A percentile compares a stretch with the other conserved stretches of the same genome.
phyloP scores from a whole-genome alignment of 2,329 filamentous ascomycete species.

The Penicillium sp. region DNA sequence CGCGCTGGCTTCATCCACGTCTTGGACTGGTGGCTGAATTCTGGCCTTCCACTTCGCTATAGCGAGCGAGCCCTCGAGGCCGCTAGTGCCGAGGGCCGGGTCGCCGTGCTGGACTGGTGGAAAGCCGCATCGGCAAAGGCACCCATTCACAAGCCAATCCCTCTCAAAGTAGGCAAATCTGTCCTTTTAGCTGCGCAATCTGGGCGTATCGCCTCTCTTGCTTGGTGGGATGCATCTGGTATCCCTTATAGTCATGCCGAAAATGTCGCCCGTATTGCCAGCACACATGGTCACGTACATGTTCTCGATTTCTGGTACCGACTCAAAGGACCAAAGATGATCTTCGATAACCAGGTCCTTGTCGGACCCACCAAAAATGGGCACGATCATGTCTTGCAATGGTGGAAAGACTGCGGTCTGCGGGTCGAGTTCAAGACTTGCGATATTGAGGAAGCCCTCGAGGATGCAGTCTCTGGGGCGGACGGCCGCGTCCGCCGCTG shows the following conservation, averaged over 20 bases:
- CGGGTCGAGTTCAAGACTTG: slow-evolving; percentile 91
- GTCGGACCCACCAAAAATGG: slow-evolving; percentile 87
- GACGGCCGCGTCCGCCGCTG: slow-evolving; percentile 76
- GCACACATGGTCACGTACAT: slow-evolving; percentile 79
- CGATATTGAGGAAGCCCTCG: slow-evolving; percentile 91
- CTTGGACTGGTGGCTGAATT: slow-evolving; percentile 89
- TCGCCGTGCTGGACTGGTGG: slow-evolving; percentile 94
- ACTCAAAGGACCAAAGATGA: slow-evolving; percentile 73
- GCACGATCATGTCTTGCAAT: slow-evolving; percentile 81
- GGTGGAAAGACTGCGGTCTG: slow-evolving; percentile 78
- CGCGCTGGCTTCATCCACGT: slow-evolving; percentile 82
- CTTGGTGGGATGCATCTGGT: slow-evolving; percentile 85
- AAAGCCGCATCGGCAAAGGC: slow-evolving; percentile 68
- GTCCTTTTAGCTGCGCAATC: slow-evolving; percentile 83
- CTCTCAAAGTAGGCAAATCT: slow-evolving; percentile 79
- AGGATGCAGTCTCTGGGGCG: slow-evolving; percentile 75
- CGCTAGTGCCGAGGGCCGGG: slow-evolving; percentile 79
- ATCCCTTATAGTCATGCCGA: slow-evolving; percentile 81
- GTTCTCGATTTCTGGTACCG: slow-evolving; percentile 83
- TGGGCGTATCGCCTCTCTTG: slow-evolving; percentile 74
- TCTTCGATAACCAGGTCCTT: slow-evolving; percentile 81
- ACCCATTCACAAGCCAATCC: slow-evolving; percentile 55
- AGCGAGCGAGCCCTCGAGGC: slow-evolving; percentile 86
- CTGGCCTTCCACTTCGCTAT: slow-evolving; percentile 78
- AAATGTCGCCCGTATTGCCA: slow-evolving; percentile 80